phyloP scores from a whole-genome alignment of 345 rosid species.

The Clausena lansium region DNA sequence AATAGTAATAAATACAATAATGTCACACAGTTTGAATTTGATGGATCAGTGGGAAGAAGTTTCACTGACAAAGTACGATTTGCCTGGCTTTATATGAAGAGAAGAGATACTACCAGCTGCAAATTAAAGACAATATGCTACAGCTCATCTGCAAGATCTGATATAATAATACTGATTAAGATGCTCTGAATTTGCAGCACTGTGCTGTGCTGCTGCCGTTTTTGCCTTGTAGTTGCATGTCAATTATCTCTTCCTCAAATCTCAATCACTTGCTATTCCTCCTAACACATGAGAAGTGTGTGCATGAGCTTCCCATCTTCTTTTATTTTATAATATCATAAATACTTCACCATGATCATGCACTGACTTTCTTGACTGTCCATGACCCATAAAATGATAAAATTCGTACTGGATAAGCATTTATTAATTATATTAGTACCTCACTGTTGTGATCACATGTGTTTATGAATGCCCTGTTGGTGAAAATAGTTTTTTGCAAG shows the following conservation, averaged over 20 bases:
- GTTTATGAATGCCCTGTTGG: no score
- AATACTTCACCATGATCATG: no score
- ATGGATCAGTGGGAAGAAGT: slow-evolving; percentile 7
- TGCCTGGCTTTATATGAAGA: slow-evolving; percentile 17
- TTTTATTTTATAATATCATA: no score
- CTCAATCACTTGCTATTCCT: not conserved
- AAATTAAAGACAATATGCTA: slow-evolving; percentile 13
- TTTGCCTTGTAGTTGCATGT: slow-evolving; percentile 5
- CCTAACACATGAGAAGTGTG: slow-evolving; percentile 15
- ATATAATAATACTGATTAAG: not conserved
- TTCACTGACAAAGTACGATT: slow-evolving; percentile 6
- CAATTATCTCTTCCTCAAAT: slow-evolving; percentile 2
- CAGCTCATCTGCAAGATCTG: slow-evolving; percentile 39
- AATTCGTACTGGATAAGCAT: not conserved
- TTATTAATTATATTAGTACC: not conserved
- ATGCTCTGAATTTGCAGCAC: slow-evolving; percentile 19
- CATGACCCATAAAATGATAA: not conserved
- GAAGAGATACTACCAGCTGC: slow-evolving; percentile 1
- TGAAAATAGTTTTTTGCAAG: not conserved
- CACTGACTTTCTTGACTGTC: not conserved
- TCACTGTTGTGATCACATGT: not conserved
- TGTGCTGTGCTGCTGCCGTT: not conserved
- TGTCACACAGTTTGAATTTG: not conserved
- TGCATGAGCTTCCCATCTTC: no score
- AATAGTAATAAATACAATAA: not conserved